phyloP scores from a whole-genome alignment of 2,329 filamentous ascomycete species.

The Leptographium galeiforme region DNA sequence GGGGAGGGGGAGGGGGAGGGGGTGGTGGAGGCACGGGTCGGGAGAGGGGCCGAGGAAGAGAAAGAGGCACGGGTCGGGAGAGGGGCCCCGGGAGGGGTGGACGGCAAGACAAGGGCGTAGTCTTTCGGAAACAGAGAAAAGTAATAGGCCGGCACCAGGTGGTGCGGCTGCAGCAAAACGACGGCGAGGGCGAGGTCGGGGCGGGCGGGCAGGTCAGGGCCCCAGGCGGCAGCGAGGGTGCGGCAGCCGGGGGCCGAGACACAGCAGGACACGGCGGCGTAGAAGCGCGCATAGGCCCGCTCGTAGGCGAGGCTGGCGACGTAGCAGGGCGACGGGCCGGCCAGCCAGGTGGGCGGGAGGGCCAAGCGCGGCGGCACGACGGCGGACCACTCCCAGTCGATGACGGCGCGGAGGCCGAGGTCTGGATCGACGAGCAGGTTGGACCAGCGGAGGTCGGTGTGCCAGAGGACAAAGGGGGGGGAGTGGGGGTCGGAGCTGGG shows the following conservation, averaged over 20 bases:
- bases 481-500: conserved; percentile 3
- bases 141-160: conserved; percentile 3
- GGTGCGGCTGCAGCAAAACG: background rate
- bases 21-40: too few relatives aligned
- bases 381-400: conserved; percentile 17
- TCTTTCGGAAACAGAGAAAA: background rate
- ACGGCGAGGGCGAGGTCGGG: conserved; percentile 1
- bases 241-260: background rate
- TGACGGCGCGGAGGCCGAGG: conserved; percentile 13
- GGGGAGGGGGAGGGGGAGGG: too few relatives aligned
- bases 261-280: background rate
- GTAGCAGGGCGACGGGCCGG: conserved; percentile 4
- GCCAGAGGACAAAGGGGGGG: conserved; percentile 13
- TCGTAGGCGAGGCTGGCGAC: background rate
- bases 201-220: background rate
- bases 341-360: conserved; percentile 10
- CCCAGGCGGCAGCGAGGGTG: background rate
- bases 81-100: too few relatives aligned
- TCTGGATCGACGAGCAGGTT: conserved; percentile 16
- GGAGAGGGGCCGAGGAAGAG: too few relatives aligned
- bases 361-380: conserved; percentile 7
- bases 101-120: background rate
- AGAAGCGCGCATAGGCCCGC: background rate
- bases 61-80: too few relatives aligned
- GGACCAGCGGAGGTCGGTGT: conserved; percentile 12